Conservation (phyloP, 306 rosid species). For the apple (Malus domestica) region DNA sequence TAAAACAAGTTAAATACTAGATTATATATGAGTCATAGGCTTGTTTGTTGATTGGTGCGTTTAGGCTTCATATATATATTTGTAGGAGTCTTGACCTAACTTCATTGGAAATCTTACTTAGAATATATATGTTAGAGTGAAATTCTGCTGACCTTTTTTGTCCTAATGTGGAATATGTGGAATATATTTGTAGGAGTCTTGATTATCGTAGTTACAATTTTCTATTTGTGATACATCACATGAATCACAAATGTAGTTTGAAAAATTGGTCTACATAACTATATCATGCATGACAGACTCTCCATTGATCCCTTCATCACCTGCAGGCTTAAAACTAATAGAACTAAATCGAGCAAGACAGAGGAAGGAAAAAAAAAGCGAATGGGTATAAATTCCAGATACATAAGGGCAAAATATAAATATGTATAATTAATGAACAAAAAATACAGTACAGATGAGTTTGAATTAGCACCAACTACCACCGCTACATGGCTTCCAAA, state of each 20-base stretch:
- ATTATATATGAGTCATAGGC: background rate
- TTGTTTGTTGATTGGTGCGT: too few species aligned
- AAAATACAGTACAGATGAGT: background rate
- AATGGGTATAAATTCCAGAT: background rate
- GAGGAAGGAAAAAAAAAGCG: background rate
- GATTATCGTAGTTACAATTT: too few species aligned
- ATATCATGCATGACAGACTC: background rate
- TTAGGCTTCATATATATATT: too few species aligned
- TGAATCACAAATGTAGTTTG: too few species aligned
- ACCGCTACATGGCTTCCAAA: background rate
- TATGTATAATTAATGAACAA: background rate
- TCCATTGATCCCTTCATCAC: background rate
- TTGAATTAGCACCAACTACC: background rate
- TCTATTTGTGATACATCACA: too few species aligned
- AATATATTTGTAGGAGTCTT: too few species aligned
- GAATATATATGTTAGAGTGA: background rate
- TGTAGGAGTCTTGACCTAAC: background rate
- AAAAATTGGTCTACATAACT: too few species aligned
- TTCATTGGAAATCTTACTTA: background rate
- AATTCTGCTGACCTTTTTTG: too few species aligned
- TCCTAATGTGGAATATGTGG: too few species aligned
- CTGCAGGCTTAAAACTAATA: background rate
- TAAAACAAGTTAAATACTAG: too few species aligned
- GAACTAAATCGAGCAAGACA: background rate
- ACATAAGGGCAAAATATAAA: background rate